Evolutionary conservation across 768 basidiomycete genomes (phyloP).

Genomic region (Trametes sanguinea): DNA sequence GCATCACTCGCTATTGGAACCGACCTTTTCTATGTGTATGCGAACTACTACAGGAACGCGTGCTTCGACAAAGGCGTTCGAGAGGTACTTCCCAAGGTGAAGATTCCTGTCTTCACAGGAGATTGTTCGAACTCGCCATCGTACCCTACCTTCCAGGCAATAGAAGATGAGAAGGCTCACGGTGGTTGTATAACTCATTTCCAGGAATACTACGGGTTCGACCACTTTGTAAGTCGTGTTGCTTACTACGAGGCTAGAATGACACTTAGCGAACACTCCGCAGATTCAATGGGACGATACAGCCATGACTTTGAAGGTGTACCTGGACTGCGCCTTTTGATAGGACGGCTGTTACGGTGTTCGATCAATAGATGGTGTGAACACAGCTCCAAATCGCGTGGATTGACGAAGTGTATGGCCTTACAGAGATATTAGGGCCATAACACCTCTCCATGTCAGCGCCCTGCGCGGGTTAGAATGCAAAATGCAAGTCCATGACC

Average conservation of each 20-base stretch:
- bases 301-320: too few species aligned
- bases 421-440: too few species aligned
- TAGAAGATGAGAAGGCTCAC: slow-evolving; percentile 23
- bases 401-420: too few species aligned
- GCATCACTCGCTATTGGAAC: not conserved
- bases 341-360: too few species aligned
- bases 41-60: slow-evolving; percentile 5
- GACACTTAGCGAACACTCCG: too few species aligned
- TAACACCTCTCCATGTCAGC: too few species aligned
- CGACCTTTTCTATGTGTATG: slow-evolving; percentile 1
- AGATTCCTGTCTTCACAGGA: not conserved
- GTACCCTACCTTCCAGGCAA: slow-evolving; percentile 18
- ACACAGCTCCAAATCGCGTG: too few species aligned
- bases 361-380: too few species aligned
- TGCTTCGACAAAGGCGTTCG: slow-evolving; percentile 10
- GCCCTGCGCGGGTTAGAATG: too few species aligned
- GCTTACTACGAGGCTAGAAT: too few species aligned
- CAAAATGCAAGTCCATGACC: too few species aligned
- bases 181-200: slow-evolving; percentile 19
- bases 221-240: slow-evolving; percentile 32
- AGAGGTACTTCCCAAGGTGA: slow-evolving; percentile 11
- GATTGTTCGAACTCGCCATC: not conserved
- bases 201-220: slow-evolving; percentile 18
- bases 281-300: not conserved
- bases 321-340: too few species aligned